Base-by-base conservation (phyloP, 176 grass and related monocot species). In the Raddia guianensis region DNA sequence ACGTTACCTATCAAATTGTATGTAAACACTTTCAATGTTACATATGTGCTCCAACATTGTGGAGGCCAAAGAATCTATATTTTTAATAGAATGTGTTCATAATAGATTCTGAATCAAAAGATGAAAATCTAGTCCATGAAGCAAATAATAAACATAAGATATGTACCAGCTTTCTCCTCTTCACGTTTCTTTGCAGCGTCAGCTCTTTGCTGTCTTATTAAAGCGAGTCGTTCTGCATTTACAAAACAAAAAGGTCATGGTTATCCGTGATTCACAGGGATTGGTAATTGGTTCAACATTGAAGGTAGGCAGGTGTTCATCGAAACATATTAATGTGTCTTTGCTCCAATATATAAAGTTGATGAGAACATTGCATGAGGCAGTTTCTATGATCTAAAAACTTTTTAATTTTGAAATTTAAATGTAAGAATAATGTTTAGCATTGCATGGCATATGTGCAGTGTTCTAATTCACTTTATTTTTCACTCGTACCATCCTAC, bases 171-270 rank as follows among this genome's bases (percentile, higher is more conserved):
- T 89, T 95, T 98, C 87, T 98, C 95, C 81, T 94, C 92, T 73
- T 93, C 92, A 2, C 92, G 86, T 82, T 98, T 98, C 81, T 95
- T 98, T 79, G 95, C 95, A 86, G 95, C 95, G 54, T 92, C 95
- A 18, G 92, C 92, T 63, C 95, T 95, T 80, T 98, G 95, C 70
- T 85, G 92, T 70, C 95, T 90, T 81, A 98, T 87, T 80, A 98
- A 91, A 82, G 95, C 95, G 66, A 98, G 86, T 72, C 95, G 95
- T 67, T 98, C 95, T 98, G 84, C 88, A 91, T 81, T 80, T 80
- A 42, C 47, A 90, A 77, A 61, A 81, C 70, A 35, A 68, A 55
- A 61, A 34, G 42, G 68, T 79, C 64, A 78, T 43, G 33, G 0
- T 1, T 48, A 20, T 66, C 72, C 62, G n/a, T 57, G 78, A 6